Evolutionary conservation across 768 basidiomycete genomes (phyloP).

Genomic region (Leccinum ochraceum): DNA sequence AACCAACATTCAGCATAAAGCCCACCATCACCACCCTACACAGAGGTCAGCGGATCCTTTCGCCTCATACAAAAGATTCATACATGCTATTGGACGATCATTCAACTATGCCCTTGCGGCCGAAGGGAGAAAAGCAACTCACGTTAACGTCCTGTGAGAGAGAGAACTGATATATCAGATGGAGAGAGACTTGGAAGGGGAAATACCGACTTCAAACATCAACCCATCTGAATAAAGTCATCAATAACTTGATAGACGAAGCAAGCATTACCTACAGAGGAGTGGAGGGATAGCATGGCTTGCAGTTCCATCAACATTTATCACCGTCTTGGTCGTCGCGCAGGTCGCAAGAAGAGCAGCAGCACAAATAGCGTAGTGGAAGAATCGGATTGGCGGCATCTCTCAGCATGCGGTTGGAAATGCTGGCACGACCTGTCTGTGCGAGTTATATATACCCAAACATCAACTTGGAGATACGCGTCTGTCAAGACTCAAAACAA

Average conservation of each 20-base stretch:
- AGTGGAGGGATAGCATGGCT: slow-evolving; percentile 54
- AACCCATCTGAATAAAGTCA: slow-evolving; percentile 42
- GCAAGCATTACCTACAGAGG: slow-evolving; percentile 42
- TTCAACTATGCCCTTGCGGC: not conserved
- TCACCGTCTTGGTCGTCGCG: slow-evolving; percentile 28
- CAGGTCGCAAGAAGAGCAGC: slow-evolving; percentile 2
- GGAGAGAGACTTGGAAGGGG: not conserved
- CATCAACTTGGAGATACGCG: not conserved
- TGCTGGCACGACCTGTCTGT: not conserved
- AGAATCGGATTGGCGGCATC: slow-evolving; percentile 15
- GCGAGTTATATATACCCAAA: not conserved
- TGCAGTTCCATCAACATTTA: slow-evolving; percentile 45
- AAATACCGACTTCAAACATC: slow-evolving; percentile 55
- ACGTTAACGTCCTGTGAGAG: slow-evolving; percentile 59
- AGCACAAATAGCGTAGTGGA: slow-evolving; percentile 4
- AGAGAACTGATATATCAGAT: not conserved
- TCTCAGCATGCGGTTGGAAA: not conserved
- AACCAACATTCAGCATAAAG: slow-evolving; percentile 58
- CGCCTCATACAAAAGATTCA: slow-evolving; percentile 6
- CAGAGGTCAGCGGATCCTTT: slow-evolving; percentile 19
- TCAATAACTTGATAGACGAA: slow-evolving; percentile 1
- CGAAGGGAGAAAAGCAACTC: slow-evolving; percentile 26
- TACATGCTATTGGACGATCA: slow-evolving; percentile 35
- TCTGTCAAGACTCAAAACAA: not conserved
- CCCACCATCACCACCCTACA: slow-evolving; percentile 68